phyloP scores from a whole-genome alignment of 768 basidiomycete species.

The Trametes cingulata region DNA sequence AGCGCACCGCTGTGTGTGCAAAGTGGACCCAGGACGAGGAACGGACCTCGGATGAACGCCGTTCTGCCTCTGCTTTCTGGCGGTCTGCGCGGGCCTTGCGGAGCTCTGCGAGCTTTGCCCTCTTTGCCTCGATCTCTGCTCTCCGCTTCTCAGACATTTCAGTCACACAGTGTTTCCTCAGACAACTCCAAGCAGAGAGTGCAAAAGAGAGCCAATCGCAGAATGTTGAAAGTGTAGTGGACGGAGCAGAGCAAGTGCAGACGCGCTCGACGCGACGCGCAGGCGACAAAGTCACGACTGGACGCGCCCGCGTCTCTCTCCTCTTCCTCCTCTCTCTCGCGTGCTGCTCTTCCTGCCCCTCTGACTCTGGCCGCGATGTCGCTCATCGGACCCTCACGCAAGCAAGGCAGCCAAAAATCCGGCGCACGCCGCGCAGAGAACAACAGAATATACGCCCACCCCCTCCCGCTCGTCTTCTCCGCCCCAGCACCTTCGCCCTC shows the following conservation, averaged over 20 bases:
- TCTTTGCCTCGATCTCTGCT: slow-evolving; percentile 90
- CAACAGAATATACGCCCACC: slow-evolving; percentile 66
- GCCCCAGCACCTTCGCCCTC: slow-evolving; percentile 36
- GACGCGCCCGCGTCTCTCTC: slow-evolving; percentile 9
- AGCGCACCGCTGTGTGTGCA: background rate
- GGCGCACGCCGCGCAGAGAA: slow-evolving; percentile 60
- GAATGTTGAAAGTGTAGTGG: no score
- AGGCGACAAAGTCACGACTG: slow-evolving; percentile 7
- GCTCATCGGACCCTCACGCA: slow-evolving; percentile 40
- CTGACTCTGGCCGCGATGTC: slow-evolving; percentile 40
- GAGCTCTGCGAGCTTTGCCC: slow-evolving; percentile 83
- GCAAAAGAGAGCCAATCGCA: no score
- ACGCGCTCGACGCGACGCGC: slow-evolving; percentile 9
- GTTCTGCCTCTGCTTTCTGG: slow-evolving; percentile 53
- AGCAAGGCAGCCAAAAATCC: slow-evolving; percentile 42
- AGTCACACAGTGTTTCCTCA: background rate
- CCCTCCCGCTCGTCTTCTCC: slow-evolving; percentile 62
- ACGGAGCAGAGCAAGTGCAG: background rate
- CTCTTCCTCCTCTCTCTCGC: background rate
- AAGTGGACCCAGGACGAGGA: background rate
- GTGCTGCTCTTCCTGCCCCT: no score
- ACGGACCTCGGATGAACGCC: slow-evolving; percentile 24
- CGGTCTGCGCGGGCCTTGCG: slow-evolving; percentile 75
- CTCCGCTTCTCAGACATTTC: slow-evolving; percentile 64
- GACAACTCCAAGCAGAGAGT: no score